These are phyloP conservation scores for Pyricularia pennisetigena DNA, from an alignment of 2,329 filamentous ascomycete species.

Conservation along the genomic window DNA sequence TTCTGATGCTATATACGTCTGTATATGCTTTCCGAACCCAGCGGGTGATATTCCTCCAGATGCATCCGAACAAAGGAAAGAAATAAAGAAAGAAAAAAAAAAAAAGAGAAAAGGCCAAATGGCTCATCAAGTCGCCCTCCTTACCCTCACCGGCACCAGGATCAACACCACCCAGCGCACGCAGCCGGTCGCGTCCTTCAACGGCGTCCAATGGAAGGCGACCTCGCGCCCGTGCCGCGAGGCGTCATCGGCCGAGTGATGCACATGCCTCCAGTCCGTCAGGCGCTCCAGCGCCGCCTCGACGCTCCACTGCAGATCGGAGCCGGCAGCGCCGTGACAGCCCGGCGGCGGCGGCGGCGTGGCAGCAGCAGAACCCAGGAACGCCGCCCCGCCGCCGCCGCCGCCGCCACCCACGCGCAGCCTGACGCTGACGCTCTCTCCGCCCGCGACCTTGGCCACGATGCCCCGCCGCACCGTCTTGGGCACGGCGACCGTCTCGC, in stretches of 20 bases:
- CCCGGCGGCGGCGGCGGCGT: no score
- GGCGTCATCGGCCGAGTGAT: background rate
- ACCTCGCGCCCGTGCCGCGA: conserved; percentile 8
- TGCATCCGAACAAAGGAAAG: background rate
- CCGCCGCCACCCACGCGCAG: background rate
- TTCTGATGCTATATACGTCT: background rate
- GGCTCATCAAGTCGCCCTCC: background rate
- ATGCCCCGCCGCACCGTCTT: conserved; percentile 35
- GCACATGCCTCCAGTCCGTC: background rate
- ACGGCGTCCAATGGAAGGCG: conserved; percentile 24
- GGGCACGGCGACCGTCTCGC: conserved; percentile 31
- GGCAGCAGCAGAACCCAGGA: background rate
- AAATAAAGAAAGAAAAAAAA: background rate
- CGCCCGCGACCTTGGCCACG: conserved; percentile 21
- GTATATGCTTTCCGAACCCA: background rate
- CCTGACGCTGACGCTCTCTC: conserved; percentile 9
- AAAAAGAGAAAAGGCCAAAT: background rate
- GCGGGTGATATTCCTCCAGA: background rate
- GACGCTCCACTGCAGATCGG: background rate
- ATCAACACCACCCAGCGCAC: conserved; percentile 23
- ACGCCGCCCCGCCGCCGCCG: background rate
- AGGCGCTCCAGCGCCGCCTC: background rate
- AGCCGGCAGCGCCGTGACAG: background rate
- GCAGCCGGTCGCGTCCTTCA: conserved; percentile 20
- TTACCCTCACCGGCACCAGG: conserved; percentile 13